Conservation (phyloP, 2,329 filamentous ascomycete genomes). For the Esteya vermicola region DNA sequence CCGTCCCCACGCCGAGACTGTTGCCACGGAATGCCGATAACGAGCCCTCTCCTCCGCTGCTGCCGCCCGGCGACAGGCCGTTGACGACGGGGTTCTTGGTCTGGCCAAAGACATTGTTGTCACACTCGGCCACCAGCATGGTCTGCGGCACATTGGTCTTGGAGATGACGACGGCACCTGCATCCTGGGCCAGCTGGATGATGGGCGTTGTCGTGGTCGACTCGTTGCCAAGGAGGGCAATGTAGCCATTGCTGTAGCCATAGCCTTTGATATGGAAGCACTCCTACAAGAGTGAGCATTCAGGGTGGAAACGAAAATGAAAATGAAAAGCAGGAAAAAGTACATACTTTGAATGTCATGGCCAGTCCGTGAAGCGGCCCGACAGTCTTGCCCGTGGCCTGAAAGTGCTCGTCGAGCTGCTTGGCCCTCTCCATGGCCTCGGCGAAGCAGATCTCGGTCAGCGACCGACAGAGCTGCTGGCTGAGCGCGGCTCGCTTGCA, state of each 20-base stretch:
- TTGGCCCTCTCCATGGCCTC: constrained; percentile 17
- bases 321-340: no score
- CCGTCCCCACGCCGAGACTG: constrained; percentile 30
- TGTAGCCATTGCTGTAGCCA: constrained; percentile 7
- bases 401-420: constrained; percentile 19
- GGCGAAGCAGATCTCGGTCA: constrained; percentile 26
- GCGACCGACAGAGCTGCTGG: constrained; percentile 12
- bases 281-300: no score
- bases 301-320: no score
- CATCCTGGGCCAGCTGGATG: constrained; percentile 14
- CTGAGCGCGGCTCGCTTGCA: constrained; percentile 8
- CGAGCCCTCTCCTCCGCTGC: constrained; percentile 23
- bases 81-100: constrained; percentile 21
- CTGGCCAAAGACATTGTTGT: constrained; percentile 22
- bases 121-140: constrained; percentile 16
- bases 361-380: constrained; percentile 30
- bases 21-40: constrained; percentile 21
- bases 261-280: constrained; percentile 8
- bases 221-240: background rate
- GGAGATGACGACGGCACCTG: constrained; percentile 16
- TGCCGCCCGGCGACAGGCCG: constrained; percentile 19
- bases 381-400: constrained; percentile 16
- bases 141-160: constrained; percentile 16
- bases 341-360: constrained; percentile 9
- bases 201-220: constrained; percentile 8